phyloP scores from a whole-genome alignment of 805 yeast genomes.

The Wickerhamomyces ciferrii region DNA sequence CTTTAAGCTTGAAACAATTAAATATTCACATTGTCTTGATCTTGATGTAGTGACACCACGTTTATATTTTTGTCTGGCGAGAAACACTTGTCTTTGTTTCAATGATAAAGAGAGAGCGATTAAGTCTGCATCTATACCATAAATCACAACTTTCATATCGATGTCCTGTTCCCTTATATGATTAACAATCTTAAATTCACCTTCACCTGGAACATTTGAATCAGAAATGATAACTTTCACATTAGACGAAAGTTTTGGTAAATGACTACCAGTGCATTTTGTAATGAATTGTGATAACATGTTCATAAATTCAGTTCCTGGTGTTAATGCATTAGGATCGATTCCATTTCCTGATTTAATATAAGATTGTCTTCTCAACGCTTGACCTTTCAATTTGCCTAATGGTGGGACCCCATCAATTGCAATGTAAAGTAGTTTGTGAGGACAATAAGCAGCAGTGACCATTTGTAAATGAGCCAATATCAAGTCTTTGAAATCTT shows the following conservation, averaged over 20 bases:
- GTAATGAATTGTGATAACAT: slow-evolving; percentile 68
- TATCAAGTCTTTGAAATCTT: slow-evolving; percentile 74
- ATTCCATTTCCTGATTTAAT: slow-evolving; percentile 74
- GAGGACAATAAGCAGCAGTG: slow-evolving; percentile 71
- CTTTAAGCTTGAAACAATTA: slow-evolving; percentile 27
- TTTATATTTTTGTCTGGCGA: neutral
- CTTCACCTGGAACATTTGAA: slow-evolving; percentile 94
- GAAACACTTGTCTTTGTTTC: neutral
- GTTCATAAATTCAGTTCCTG: slow-evolving; percentile 93
- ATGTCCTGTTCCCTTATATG: slow-evolving; percentile 56
- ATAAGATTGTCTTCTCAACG: slow-evolving; percentile 85
- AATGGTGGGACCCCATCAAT: slow-evolving; percentile 97
- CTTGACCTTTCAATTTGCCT: slow-evolving; percentile 93
- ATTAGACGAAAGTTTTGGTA: slow-evolving; percentile 62
- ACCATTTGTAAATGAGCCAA: slow-evolving; percentile 83
- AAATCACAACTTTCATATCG: slow-evolving; percentile 70
- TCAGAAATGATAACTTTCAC: slow-evolving; percentile 74
- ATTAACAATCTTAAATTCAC: slow-evolving; percentile 94
- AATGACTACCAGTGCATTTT: slow-evolving; percentile 46
- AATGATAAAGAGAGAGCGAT: slow-evolving; percentile 29
- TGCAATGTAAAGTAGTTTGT: slow-evolving; percentile 79
- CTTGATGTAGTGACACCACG: neutral
- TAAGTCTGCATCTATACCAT: slow-evolving; percentile 92
- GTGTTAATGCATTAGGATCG: slow-evolving; percentile 85
- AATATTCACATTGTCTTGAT: neutral